phyloP scores from a whole-genome alignment of 805 yeast species.

The Myxozyma udenii region DNA sequence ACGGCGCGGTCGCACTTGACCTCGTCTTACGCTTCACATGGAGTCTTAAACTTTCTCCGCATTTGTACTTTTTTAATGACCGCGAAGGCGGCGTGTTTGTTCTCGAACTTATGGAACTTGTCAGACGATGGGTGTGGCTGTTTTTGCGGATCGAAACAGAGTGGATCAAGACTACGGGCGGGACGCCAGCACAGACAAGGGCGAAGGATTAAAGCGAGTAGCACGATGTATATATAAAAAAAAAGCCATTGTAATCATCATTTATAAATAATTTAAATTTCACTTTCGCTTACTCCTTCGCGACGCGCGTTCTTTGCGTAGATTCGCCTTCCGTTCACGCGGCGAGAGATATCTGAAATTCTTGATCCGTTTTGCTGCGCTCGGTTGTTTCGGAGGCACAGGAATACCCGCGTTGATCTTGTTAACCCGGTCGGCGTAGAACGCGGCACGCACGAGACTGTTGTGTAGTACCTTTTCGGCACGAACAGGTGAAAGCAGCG shows the following conservation, averaged over 20 bases:
- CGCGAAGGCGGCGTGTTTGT: conserved; percentile 59
- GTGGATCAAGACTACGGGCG: conserved; percentile 37
- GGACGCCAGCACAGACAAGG: conserved; percentile 6
- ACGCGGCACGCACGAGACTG: conserved; percentile 58
- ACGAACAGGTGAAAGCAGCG: neutral
- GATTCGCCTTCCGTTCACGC: conserved; percentile 63
- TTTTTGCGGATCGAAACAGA: conserved; percentile 81
- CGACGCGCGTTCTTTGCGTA: conserved; percentile 43
- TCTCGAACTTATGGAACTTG: conserved; percentile 68
- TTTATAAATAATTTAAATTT: no score
- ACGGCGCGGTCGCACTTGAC: conserved; percentile 58
- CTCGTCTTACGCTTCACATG: conserved; percentile 70
- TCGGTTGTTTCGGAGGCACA: conserved; percentile 29
- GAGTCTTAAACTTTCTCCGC: conserved; percentile 55
- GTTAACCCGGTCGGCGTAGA: conserved; percentile 48
- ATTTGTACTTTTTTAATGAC: conserved; percentile 34
- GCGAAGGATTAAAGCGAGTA: conserved; percentile 4
- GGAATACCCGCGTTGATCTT: conserved; percentile 39
- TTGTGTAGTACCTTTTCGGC: conserved; percentile 12
- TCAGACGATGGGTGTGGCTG: conserved; percentile 89
- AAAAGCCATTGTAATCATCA: neutral
- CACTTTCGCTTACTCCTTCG: neutral
- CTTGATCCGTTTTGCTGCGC: conserved; percentile 46
- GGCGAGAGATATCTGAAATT: conserved; percentile 87
- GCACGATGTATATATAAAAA: no score